Evolutionary conservation across 75 land plant species (phyloP).

Genomic region (Picea glauca): DNA sequence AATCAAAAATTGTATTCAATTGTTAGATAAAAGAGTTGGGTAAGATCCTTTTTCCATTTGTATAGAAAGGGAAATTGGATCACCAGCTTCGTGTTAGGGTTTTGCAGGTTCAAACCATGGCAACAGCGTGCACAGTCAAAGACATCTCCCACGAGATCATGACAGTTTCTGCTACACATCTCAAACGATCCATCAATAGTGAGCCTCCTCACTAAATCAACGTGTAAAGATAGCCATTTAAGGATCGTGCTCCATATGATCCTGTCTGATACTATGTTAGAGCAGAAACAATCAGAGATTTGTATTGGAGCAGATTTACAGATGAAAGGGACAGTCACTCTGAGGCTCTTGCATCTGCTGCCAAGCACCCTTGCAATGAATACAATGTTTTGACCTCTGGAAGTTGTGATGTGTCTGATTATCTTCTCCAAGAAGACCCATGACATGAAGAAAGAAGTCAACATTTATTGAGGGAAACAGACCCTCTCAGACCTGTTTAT

Average conservation of each 20-base stretch:
- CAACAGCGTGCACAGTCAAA: constrained; percentile 52
- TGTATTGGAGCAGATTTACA: no score
- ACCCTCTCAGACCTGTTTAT: constrained; percentile 43
- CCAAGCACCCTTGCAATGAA: no score
- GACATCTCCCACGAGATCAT: constrained; percentile 83
- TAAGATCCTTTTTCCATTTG: no score
- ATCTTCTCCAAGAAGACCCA: constrained; percentile 39
- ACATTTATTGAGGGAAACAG: constrained; percentile 29
- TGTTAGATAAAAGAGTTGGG: no score
- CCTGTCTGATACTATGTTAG: constrained; percentile 76
- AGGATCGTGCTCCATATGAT: constrained; percentile 81
- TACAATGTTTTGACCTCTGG: neutral
- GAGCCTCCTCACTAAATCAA: constrained; percentile 75
- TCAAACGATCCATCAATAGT: constrained; percentile 88
- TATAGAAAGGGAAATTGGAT: no score
- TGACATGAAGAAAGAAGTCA: constrained; percentile 20
- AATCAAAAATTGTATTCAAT: neutral
- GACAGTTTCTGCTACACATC: constrained; percentile 72
- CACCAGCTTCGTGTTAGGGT: no score
- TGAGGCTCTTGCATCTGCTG: no score
- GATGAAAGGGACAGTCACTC: no score
- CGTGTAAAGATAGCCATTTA: constrained; percentile 59
- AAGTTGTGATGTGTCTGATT: constrained; percentile 23
- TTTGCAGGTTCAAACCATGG: constrained; percentile 15
- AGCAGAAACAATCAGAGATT: constrained; percentile 12